Percentiles rank a stretch among this genome's conserved stretches.
Evolutionary conservation across 2,329 filamentous ascomycete genomes (phyloP).

Genomic region (Penicillium sp.): DNA sequence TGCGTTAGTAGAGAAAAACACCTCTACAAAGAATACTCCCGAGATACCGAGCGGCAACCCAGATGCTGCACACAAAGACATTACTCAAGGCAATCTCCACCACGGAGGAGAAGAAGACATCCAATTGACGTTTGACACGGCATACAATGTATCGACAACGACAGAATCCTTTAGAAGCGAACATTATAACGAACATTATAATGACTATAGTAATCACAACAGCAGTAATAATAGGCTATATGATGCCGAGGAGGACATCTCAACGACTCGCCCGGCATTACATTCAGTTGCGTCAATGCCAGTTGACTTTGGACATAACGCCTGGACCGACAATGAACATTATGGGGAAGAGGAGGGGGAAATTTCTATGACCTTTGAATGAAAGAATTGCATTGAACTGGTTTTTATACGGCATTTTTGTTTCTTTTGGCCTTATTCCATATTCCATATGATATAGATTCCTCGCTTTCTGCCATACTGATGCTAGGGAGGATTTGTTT

Average conservation of each 20-base stretch:
- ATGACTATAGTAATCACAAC: conserved; percentile 3
- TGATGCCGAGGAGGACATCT: conserved; percentile 8
- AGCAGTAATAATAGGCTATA: not conserved
- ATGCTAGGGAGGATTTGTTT: no score
- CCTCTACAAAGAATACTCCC: conserved; percentile 15
- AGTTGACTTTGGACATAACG: conserved; percentile 46
- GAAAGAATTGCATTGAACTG: conserved; percentile 19
- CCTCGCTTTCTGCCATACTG: not conserved
- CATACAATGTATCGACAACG: conserved; percentile 42
- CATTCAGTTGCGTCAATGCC: conserved; percentile 31
- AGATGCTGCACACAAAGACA: not conserved
- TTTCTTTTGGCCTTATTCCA: not conserved
- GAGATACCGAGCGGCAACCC: not conserved
- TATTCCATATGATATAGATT: not conserved
- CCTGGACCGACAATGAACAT: conserved; percentile 66
- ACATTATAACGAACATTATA: conserved; percentile 11
- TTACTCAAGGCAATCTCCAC: not conserved
- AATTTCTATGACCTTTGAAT: conserved; percentile 79
- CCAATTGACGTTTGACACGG: conserved; percentile 69
- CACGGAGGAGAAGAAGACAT: conserved; percentile 36
- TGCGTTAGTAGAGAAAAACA: conserved; percentile 15
- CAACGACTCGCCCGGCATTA: conserved; percentile 23
- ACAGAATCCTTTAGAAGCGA: not conserved
- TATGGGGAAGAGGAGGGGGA: conserved; percentile 67
- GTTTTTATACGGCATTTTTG: not conserved